phyloP scores from a whole-genome alignment of 192 early-diverging fungal species.

The Rhizophagus clarus region DNA sequence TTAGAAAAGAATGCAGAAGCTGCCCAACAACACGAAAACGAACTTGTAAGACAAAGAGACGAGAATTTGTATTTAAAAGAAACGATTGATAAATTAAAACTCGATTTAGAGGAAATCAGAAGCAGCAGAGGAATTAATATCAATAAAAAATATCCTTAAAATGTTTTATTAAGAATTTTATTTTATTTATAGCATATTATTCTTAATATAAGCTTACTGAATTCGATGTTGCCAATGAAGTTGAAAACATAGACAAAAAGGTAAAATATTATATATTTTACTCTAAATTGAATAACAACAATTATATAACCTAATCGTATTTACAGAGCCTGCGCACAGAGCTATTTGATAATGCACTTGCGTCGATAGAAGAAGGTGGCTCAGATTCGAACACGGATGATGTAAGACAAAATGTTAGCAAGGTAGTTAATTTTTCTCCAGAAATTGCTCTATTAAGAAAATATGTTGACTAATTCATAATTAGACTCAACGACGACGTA shows the following conservation, averaged over 20 bases:
- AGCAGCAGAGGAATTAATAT: constrained; percentile 8
- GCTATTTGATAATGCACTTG: not conserved
- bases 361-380: not conserved
- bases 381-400: constrained; percentile 22
- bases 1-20: constrained; percentile 37
- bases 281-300: not conserved
- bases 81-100: constrained; percentile 44
- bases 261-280: not conserved
- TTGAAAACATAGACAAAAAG: not conserved
- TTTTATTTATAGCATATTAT: not conserved
- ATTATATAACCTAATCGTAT: not conserved
- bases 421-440: not conserved
- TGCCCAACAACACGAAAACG: constrained; percentile 38
- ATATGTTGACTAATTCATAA: not conserved
- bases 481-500: constrained; percentile 19
- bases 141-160: constrained; percentile 23
- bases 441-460: not conserved
- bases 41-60: constrained; percentile 42
- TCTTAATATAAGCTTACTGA: constrained; percentile 22
- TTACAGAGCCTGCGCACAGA: not conserved
- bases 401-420: not conserved
- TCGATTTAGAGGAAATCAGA: constrained; percentile 45
- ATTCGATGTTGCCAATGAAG: constrained; percentile 3
- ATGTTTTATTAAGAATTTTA: not conserved
- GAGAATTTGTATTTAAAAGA: constrained; percentile 45